Evolutionary conservation across 441 rosid species (phyloP), one percentile per base, ranked within the genome.

Genomic region (Biscutella laevigata): DNA sequence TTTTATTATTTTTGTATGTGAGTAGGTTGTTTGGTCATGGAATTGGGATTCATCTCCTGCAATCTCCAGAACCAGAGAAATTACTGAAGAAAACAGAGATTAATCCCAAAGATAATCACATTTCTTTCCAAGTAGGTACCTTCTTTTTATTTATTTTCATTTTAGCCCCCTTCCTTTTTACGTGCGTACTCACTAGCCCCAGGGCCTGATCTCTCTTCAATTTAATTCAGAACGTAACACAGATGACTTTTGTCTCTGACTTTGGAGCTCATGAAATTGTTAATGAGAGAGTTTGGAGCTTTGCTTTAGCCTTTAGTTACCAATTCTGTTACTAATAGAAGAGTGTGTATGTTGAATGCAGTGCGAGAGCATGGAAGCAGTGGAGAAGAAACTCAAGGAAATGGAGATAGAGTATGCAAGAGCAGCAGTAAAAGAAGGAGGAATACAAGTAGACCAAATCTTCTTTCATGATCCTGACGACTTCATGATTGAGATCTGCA

Each of bases 401-500:
- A 79, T 82, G 90, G 77, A 25, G 41, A 68, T 90, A 3, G 63
- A 77, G 32, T 35, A 73, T 39, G 74, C 67, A 34, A 50, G 92
- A 21, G 84, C 89, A 12, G 39, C 48, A 24, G 97, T 90, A 0
- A 83, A 87, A 70, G 97, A 90, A 78, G 96, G 92, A 0, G 95
- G 97, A 2, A 73, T 90, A 17, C 69, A 78, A 0, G 95, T 90
- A 3, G 92, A 90, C 14, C 95, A 90, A 30, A 61, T 90, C 54
- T 90, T 90, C 77, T 90, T 90, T 72, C 95, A 90, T 17, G 96
- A 90, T 27, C 96, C 96, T 1, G 96, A 90, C 43, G 95, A 84
- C 0, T 90, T 90, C 76, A 90, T 90, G 97, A 76, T 87, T n/a
- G 97, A 90, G 79, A 83, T 90, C 2, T 90, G 97, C 77, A 76